Conservation (phyloP, 139 green algal genomes). For the Closterium sp. region DNA sequence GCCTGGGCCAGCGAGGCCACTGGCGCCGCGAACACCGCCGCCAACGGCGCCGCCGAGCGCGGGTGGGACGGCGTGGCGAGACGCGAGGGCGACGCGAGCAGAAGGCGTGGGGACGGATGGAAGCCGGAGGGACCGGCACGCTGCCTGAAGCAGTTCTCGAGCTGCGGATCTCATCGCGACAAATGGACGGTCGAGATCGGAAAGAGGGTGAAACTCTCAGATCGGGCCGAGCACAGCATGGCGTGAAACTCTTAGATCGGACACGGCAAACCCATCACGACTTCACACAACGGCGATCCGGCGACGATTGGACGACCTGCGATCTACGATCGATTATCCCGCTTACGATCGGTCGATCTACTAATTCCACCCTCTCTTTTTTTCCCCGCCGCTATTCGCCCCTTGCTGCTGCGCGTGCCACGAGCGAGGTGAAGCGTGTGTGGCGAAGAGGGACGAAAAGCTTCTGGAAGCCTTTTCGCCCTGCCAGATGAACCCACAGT, state of each 20-base stretch:
- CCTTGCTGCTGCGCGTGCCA: no score
- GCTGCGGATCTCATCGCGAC: not conserved
- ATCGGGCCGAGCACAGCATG: no score
- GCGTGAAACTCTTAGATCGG: not conserved
- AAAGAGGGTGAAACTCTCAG: not conserved
- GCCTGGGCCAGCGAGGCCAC: no score
- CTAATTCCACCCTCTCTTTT: not conserved
- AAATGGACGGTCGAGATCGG: not conserved
- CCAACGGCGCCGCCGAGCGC: not conserved
- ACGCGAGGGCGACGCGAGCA: no score
- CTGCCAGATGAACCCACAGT: not conserved
- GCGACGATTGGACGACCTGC: no score
- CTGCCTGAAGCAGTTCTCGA: not conserved
- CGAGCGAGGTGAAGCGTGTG: no score
- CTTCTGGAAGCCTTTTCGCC: no score
- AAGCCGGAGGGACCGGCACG: not conserved
- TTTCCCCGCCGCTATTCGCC: not conserved
- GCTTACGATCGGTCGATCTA: no score
- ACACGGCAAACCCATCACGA: no score
- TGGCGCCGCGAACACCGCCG: not conserved
- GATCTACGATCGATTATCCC: no score
- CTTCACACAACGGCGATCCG: no score
- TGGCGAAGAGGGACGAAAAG: not conserved
- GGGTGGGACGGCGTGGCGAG: not conserved
- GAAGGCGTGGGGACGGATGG: not conserved